phyloP scores from a whole-genome alignment of 257 asterid genomes.

The Ehretia macrophylla region DNA sequence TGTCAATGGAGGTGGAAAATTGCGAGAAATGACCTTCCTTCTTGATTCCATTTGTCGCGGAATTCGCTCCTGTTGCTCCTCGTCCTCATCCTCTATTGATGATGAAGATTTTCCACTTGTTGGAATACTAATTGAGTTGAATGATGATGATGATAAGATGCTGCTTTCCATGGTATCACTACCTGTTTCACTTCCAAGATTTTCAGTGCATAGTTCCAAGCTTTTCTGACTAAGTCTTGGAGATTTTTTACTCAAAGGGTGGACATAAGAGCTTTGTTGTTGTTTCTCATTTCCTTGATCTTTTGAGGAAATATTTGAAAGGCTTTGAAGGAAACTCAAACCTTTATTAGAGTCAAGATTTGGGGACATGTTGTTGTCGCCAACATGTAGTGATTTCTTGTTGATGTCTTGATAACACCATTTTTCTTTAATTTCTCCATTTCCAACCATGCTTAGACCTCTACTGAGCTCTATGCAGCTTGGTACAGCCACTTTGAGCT shows the following conservation, averaged over 20 bases:
- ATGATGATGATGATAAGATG: no score
- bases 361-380: not conserved
- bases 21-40: conserved; percentile 14
- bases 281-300: conserved; percentile 15
- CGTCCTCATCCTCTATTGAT: not conserved
- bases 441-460: not conserved
- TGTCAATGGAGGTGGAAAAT: conserved; percentile 92
- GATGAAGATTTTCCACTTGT: conserved; percentile 2
- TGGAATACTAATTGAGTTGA: conserved; percentile 10
- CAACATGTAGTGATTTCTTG: not conserved
- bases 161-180: conserved; percentile 39
- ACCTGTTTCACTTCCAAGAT: conserved; percentile 80
- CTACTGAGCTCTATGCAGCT: conserved; percentile 7
- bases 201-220: conserved; percentile 77
- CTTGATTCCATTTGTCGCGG: conserved; percentile 2
- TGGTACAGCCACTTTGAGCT: conserved; percentile 36
- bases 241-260: conserved; percentile 25
- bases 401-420: not conserved
- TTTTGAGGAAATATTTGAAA: conserved; percentile 12
- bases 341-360: conserved; percentile 23
- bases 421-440: not conserved
- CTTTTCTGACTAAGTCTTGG: conserved; percentile 45
- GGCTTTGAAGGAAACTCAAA: conserved; percentile 43
- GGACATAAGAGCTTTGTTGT: conserved; percentile 18
- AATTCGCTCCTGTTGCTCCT: not conserved